These are phyloP conservation scores for Diutina scorzettiae DNA, from an alignment of 1,139 yeast species.

Conservation along the genomic window DNA sequence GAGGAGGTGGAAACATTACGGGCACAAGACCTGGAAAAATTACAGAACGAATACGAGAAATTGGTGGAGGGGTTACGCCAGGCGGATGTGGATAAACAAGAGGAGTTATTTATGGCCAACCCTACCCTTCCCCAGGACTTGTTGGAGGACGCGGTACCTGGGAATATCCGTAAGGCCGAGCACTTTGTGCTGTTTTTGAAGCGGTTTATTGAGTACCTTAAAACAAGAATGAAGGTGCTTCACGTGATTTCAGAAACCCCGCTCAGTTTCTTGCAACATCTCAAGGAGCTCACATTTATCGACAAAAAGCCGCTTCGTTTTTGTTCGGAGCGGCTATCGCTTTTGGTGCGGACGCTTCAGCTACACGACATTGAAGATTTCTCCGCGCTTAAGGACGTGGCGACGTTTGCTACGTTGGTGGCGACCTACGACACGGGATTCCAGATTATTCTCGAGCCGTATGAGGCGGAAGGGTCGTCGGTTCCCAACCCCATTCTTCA, in stretches of 20 bases:
- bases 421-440: constrained; percentile 94
- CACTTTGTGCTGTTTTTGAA: constrained; percentile 89
- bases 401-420: constrained; percentile 91
- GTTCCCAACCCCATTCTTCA: constrained; percentile 96
- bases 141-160: constrained; percentile 89
- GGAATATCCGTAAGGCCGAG: constrained; percentile 92
- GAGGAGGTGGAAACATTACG: constrained; percentile 75
- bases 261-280: constrained; percentile 77
- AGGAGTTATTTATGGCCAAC: constrained; percentile 75
- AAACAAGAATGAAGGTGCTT: constrained; percentile 93
- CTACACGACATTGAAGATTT: constrained; percentile 84
- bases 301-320: constrained; percentile 85
- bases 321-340: constrained; percentile 82
- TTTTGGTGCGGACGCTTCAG: constrained; percentile 81
- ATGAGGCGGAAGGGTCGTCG: constrained; percentile 91
- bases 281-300: constrained; percentile 85
- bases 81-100: constrained; percentile 61
- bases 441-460: constrained; percentile 84
- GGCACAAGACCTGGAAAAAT: constrained; percentile 64
- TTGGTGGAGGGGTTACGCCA: constrained; percentile 82
- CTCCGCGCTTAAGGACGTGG: constrained; percentile 86
- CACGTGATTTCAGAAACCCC: constrained; percentile 98
- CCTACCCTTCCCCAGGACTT: constrained; percentile 82
- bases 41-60: constrained; percentile 84
- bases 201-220: constrained; percentile 84